Evolutionary conservation across 2,329 filamentous ascomycete genomes (phyloP).

Genomic region (Phyllosticta capitalensis): DNA sequence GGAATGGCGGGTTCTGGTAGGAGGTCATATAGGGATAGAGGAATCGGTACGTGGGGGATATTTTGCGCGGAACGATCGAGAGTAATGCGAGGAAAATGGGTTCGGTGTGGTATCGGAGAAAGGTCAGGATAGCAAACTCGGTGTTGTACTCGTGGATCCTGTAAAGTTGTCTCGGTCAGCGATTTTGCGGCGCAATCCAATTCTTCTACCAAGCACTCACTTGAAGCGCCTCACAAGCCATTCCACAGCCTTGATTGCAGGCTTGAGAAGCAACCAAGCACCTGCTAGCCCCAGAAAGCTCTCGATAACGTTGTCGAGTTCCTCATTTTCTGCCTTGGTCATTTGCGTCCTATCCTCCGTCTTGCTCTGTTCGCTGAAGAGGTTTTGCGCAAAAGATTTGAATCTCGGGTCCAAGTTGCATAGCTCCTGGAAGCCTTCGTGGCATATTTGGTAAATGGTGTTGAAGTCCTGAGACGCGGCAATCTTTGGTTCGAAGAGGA

Average conservation of each 20-base stretch:
- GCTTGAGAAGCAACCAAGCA: conserved; percentile 68
- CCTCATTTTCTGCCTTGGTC: conserved; percentile 69
- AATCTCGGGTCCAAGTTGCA: conserved; percentile 81
- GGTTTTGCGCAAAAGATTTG: conserved; percentile 57
- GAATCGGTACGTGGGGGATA: conserved; percentile 72
- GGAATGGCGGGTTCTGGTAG: conserved; percentile 64
- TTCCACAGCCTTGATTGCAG: conserved; percentile 83
- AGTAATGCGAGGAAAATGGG: conserved; percentile 78
- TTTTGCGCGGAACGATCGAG: conserved; percentile 68
- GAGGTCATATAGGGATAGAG: conserved; percentile 77
- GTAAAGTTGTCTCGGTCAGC: conserved; percentile 12
- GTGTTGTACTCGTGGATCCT: conserved; percentile 92
- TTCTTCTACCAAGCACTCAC: conserved; percentile 37
- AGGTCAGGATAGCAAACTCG: conserved; percentile 65
- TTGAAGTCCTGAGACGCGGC: conserved; percentile 86
- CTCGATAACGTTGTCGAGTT: conserved; percentile 68
- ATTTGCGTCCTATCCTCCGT: conserved; percentile 79
- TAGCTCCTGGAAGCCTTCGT: conserved; percentile 83
- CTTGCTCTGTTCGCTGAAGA: conserved; percentile 94
- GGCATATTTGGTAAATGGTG: conserved; percentile 75
- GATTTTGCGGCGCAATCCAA: conserved; percentile 9
- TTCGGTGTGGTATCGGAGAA: conserved; percentile 84
- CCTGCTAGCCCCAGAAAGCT: conserved; percentile 74
- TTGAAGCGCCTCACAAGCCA: conserved; percentile 89
- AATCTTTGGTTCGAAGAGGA: conserved; percentile 82